Base-by-base conservation (phyloP, 2,329 filamentous ascomycete species). In the Bipolaris zeicola region DNA sequence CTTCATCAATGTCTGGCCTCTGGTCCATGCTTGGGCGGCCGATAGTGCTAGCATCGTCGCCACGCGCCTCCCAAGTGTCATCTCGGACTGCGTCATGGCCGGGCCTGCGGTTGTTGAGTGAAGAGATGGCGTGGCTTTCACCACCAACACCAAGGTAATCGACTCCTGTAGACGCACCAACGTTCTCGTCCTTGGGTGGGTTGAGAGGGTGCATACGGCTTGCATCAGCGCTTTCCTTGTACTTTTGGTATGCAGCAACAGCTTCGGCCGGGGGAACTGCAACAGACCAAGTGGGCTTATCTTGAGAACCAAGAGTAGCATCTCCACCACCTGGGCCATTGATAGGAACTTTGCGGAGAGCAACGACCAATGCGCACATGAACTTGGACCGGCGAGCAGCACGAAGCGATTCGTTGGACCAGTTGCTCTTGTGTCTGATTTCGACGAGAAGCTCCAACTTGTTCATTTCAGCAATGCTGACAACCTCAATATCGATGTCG, bases 301-400 rank as follows among this genome's bases (percentile, higher is more conserved):
- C 80, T 31, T 78, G 76, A 60, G 81, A 82, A 31, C 82, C 86
- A 5, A 90, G 84, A 38, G 84, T 85, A 55, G 84, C 80, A 59
- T 79, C 80, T 53, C 88, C 90, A 57, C 89, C 92, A 38, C 89
- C 92, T 53, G 94, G 94, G 18, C 81, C 87, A 66, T 91, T 85
- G 70, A 99, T 94, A 8, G 93, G 94, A 16, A 99, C 84, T 78
- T 89, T 92, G 77, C 92, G 90, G 56, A 97, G 80, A 3, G 94
- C 92, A 7, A 92, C 78, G 4, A 95, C 88, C 56, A 99, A 81
- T 0, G 95, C 95, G 72, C 93, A 96, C 87, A 98, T 96, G 79
- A 99, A 98, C 78, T 96, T 98, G 74, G 90, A 96, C 58, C 94
- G 88, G 50, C 93, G 87, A 6, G 89, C 85, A 16, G 89, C 88